phyloP scores from a whole-genome alignment of 331 rosid genomes.

The Dryas integrifolia region DNA sequence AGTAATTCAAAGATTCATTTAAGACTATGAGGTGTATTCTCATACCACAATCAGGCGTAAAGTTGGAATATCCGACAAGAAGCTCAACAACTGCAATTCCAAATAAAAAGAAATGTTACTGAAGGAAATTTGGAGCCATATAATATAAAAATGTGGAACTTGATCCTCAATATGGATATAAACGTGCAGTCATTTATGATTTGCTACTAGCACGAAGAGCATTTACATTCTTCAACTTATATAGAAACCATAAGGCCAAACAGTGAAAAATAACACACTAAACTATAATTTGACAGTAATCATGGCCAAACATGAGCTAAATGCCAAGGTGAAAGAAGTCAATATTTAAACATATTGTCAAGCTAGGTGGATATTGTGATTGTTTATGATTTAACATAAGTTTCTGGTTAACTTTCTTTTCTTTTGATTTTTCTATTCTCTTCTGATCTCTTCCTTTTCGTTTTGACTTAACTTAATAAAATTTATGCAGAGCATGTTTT shows the following conservation, averaged over 20 bases:
- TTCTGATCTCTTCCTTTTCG: background rate
- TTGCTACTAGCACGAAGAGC: background rate
- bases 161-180: background rate
- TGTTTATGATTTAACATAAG: background rate
- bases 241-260: background rate
- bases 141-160: constrained; percentile 5
- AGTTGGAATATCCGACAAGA: constrained; percentile 77
- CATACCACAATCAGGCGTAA: constrained; percentile 93
- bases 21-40: background rate
- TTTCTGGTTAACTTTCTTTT: background rate
- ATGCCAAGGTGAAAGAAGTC: background rate
- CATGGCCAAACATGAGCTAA: background rate
- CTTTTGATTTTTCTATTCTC: background rate
- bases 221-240: background rate
- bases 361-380: background rate
- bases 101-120: constrained; percentile 30
- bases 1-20: constrained; percentile 3
- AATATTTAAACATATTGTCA: background rate
- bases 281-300: too few relatives aligned
- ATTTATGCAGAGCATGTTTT: background rate
- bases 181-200: background rate
- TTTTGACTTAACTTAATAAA: background rate
- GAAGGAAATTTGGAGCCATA: constrained; percentile 22
- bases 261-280: too few relatives aligned
- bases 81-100: constrained; percentile 76